These are phyloP conservation scores for Lagenaria siceraria DNA, from an alignment of 306 rosid species.

Conservation along the genomic window DNA sequence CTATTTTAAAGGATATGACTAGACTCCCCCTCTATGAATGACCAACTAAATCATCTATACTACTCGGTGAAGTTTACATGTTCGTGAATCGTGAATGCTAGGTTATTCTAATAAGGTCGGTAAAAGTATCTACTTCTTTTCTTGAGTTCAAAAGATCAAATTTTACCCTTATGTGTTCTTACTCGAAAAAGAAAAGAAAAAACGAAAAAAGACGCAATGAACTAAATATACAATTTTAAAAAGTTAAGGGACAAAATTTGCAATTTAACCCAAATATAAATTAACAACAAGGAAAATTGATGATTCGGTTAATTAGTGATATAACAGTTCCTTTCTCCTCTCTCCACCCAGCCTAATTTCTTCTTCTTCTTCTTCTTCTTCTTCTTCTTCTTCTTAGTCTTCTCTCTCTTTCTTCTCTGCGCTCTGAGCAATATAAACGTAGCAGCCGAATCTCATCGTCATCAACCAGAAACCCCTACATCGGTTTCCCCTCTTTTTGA, in stretches of 20 bases:
- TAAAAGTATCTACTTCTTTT: too few species aligned
- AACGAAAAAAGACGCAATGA: too few species aligned
- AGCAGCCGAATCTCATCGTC: conserved; percentile 63
- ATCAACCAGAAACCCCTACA: conserved; percentile 46
- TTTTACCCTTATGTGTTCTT: too few species aligned
- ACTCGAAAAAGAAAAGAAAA: too few species aligned
- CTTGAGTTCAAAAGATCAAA: too few species aligned
- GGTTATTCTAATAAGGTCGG: too few species aligned
- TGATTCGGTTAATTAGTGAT: conserved; percentile 11
- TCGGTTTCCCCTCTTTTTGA: conserved; percentile 19
- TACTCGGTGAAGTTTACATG: too few species aligned
- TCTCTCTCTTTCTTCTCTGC: conserved; percentile 5
- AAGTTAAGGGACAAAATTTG: not conserved
- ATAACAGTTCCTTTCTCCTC: conserved; percentile 14
- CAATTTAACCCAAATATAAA: not conserved
- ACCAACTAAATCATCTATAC: too few species aligned
- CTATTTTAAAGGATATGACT: too few species aligned
- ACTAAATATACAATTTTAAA: not conserved
- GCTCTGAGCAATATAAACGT: conserved; percentile 26
- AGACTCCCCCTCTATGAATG: too few species aligned
- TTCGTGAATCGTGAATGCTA: too few species aligned
- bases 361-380: not conserved
- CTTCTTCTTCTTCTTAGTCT: not conserved
- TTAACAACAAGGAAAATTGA: not conserved
- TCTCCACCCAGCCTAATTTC: not conserved